phyloP scores from a whole-genome alignment of 805 yeast genomes.

The Yamadazyma ubonensis region DNA sequence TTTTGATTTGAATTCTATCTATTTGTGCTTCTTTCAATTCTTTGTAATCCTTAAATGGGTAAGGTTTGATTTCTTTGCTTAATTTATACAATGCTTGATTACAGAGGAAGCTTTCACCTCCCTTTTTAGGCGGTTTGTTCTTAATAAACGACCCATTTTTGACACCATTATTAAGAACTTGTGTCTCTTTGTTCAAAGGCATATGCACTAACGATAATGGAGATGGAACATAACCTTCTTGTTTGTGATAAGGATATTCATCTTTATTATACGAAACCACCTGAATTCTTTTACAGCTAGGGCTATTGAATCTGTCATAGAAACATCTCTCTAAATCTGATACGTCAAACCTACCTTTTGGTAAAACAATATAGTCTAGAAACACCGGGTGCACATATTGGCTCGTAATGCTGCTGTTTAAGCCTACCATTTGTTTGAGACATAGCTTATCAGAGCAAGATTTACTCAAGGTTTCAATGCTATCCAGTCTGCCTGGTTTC shows the following conservation, averaged over 20 bases:
- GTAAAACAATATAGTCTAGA: conserved; percentile 52
- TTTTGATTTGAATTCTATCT: conserved; percentile 2
- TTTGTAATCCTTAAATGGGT: conserved; percentile 21
- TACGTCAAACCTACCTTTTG: conserved; percentile 25
- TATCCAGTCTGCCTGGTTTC: conserved; percentile 88
- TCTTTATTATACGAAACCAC: conserved; percentile 23
- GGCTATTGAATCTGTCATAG: conserved; percentile 19
- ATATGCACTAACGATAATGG: conserved; percentile 30
- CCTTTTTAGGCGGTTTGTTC: conserved; percentile 40
- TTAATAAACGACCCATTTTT: conserved; percentile 56
- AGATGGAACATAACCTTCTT: conserved; percentile 23
- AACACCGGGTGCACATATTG: conserved; percentile 30
- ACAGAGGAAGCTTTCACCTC: conserved; percentile 44
- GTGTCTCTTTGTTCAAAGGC: conserved; percentile 21
- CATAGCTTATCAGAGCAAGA: conserved; percentile 88
- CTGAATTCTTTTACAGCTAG: conserved; percentile 15
- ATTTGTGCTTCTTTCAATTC: conserved; percentile 29
- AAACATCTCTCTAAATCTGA: conserved; percentile 46
- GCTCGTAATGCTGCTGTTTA: conserved; percentile 48
- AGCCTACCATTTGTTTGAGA: conserved; percentile 56
- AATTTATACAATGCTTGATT: conserved; percentile 17
- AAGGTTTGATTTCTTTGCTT: background rate
- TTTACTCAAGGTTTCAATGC: conserved; percentile 68
- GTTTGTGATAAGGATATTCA: conserved; percentile 26
- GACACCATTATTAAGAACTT: conserved; percentile 57